Percentiles rank a stretch among this genome's conserved stretches.
These are phyloP conservation scores for Biancaea sappan DNA, from an alignment of 306 rosid genomes.

Conservation along the genomic window DNA sequence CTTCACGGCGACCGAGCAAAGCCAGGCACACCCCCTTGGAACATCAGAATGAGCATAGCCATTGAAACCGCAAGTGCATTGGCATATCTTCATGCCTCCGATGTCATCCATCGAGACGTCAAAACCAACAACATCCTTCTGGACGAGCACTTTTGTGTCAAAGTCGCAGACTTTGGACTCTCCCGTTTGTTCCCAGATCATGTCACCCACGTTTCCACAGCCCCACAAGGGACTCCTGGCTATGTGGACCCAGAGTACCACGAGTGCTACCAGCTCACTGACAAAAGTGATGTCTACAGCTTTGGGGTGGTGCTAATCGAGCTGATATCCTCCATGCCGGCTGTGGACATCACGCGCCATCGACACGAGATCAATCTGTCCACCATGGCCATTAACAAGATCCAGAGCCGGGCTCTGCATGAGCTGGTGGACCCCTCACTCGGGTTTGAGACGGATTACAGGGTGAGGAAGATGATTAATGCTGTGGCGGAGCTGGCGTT, in stretches of 20 bases:
- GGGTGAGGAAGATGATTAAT: conserved; percentile 56
- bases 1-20: conserved; percentile 64
- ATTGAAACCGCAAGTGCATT: conserved; percentile 78
- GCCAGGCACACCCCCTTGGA: conserved; percentile 57
- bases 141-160: conserved; percentile 60
- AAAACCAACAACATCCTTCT: conserved; percentile 85
- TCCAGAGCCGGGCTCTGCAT: conserved; percentile 55
- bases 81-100: conserved; percentile 74
- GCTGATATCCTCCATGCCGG: conserved; percentile 79
- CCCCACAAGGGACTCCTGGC: conserved; percentile 97
- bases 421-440: conserved; percentile 69
- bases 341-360: conserved; percentile 87
- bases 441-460: conserved; percentile 63
- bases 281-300: conserved; percentile 84
- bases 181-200: conserved; percentile 75
- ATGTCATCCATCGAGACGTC: conserved; percentile 78
- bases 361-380: conserved; percentile 79
- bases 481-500: conserved; percentile 82
- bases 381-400: conserved; percentile 79
- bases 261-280: conserved; percentile 72
- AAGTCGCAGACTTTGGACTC: conserved; percentile 90
- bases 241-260: conserved; percentile 92
- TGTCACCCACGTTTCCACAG: conserved; percentile 78
- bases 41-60: conserved; percentile 67
- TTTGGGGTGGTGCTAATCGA: conserved; percentile 86